Percentiles rank a stretch among this genome's conserved stretches.
Evolutionary conservation across 2,329 filamentous ascomycete genomes (phyloP).

Genomic region (Mycogone perniciosa): DNA sequence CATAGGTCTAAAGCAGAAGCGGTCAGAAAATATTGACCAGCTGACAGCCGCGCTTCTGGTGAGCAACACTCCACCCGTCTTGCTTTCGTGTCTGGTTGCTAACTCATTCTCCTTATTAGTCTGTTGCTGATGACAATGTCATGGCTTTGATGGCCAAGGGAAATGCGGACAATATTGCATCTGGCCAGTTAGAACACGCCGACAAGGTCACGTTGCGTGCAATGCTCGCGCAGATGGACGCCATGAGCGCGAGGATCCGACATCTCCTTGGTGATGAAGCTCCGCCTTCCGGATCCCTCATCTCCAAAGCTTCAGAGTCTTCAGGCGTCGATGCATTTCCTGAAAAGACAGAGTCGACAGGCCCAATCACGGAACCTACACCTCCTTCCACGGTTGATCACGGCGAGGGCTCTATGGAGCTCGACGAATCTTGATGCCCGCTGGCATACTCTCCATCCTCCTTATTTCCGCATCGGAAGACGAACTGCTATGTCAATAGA

Average conservation of each 20-base stretch:
- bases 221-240: conserved; percentile 42
- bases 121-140: conserved; percentile 38
- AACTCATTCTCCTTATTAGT: conserved; percentile 26
- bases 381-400: conserved; percentile 35
- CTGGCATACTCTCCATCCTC: background rate
- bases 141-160: conserved; percentile 44
- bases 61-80: conserved; percentile 29
- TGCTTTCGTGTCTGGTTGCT: conserved; percentile 1
- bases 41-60: conserved; percentile 59
- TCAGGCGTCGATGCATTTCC: conserved; percentile 14
- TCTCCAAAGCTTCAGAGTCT: conserved; percentile 17
- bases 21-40: conserved; percentile 43
- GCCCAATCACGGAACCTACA: conserved; percentile 32
- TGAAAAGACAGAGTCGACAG: conserved; percentile 26
- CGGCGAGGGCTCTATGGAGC: conserved; percentile 33
- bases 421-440: conserved; percentile 27
- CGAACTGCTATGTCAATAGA: conserved; percentile 7
- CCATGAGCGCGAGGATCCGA: conserved; percentile 37
- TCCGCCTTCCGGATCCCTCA: conserved; percentile 14
- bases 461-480: background rate
- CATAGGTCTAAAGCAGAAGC: conserved; percentile 47
- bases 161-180: conserved; percentile 37
- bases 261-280: conserved; percentile 32
- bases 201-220: conserved; percentile 42
- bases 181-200: conserved; percentile 32